Conservation (phyloP, 768 basidiomycete species). For the Cyclocybe aegerita region DNA sequence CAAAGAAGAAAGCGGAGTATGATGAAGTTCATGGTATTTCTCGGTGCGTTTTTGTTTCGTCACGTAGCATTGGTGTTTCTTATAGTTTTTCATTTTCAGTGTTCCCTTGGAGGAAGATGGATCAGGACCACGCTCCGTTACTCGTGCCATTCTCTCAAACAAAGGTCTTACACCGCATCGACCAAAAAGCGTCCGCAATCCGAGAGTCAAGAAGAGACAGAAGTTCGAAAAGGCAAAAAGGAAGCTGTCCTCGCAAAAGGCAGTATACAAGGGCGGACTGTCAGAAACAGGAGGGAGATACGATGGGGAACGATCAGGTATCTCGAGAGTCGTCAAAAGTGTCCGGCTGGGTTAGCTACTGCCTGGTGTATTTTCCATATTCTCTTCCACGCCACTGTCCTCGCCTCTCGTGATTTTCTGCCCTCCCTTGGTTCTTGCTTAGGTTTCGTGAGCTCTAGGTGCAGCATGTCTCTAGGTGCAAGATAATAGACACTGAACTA, state of each 20-base stretch:
- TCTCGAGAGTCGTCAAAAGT: conserved; percentile 87
- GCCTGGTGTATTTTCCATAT: not conserved
- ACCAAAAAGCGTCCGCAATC: conserved; percentile 89
- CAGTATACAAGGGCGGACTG: conserved; percentile 89
- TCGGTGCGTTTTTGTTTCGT: conserved; percentile 10
- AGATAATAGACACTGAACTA: conserved; percentile 28
- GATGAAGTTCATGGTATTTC: conserved; percentile 50
- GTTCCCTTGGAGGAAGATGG: conserved; percentile 27
- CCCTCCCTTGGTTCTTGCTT: not conserved
- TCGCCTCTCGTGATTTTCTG: not conserved
- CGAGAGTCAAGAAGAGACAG: conserved; percentile 94
- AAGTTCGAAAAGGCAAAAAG: conserved; percentile 95
- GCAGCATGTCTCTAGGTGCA: conserved; percentile 2
- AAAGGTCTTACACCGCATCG: conserved; percentile 91
- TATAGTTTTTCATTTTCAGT: conserved; percentile 16
- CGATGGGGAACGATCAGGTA: conserved; percentile 91
- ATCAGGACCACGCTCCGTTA: conserved; percentile 83
- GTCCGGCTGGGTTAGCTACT: conserved; percentile 55
- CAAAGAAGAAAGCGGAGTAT: conserved; percentile 79
- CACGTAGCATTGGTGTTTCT: not conserved
- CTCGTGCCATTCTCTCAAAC: conserved; percentile 90
- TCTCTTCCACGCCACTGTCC: not conserved
- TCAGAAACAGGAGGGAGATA: conserved; percentile 71
- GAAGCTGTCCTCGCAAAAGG: conserved; percentile 84
- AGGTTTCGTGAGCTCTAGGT: too few species aligned